Evolutionary conservation across 495 filamentous ascomycete genomes (phyloP).

Genomic region (Trichoderma gamsii): DNA sequence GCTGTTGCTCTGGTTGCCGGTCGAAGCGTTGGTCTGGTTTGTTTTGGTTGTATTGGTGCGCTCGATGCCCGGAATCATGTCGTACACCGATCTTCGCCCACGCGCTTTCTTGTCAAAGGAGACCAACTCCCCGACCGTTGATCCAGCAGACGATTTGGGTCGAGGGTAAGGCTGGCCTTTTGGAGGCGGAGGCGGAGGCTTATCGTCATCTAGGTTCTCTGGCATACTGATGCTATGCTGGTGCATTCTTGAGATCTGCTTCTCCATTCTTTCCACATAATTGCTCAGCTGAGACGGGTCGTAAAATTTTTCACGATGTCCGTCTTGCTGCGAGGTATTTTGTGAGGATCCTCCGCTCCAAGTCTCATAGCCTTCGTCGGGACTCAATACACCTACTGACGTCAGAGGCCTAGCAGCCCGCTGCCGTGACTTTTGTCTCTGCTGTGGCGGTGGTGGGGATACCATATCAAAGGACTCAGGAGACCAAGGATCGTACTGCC

Average conservation of each 20-base stretch:
- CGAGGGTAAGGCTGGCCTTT: slow-evolving; percentile 44
- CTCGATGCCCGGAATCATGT: slow-evolving; percentile 65
- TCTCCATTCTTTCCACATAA: slow-evolving; percentile 87
- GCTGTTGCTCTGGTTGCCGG: slow-evolving; percentile 61
- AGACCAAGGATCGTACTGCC: slow-evolving; percentile 75
- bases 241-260: slow-evolving; percentile 65
- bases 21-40: slow-evolving; percentile 67
- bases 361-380: slow-evolving; percentile 50
- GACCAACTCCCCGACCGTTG: slow-evolving; percentile 17
- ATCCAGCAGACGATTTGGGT: slow-evolving; percentile 47
- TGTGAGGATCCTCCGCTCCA: slow-evolving; percentile 42
- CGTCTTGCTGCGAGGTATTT: slow-evolving; percentile 30
- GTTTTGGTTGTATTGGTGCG: slow-evolving; percentile 85
- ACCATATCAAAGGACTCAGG: slow-evolving; percentile 76
- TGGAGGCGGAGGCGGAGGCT: slow-evolving; percentile 58
- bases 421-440: slow-evolving; percentile 30
- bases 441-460: slow-evolving; percentile 37
- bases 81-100: slow-evolving; percentile 75
- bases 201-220: slow-evolving; percentile 32
- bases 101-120: slow-evolving; percentile 32
- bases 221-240: slow-evolving; percentile 44
- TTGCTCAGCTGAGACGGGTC: slow-evolving; percentile 65
- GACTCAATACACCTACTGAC: slow-evolving; percentile 59
- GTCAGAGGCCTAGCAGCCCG: slow-evolving; percentile 56
- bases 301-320: slow-evolving; percentile 45